Base-by-base conservation (phyloP, 768 basidiomycete genomes). In the Termitomyces heimii region DNA sequence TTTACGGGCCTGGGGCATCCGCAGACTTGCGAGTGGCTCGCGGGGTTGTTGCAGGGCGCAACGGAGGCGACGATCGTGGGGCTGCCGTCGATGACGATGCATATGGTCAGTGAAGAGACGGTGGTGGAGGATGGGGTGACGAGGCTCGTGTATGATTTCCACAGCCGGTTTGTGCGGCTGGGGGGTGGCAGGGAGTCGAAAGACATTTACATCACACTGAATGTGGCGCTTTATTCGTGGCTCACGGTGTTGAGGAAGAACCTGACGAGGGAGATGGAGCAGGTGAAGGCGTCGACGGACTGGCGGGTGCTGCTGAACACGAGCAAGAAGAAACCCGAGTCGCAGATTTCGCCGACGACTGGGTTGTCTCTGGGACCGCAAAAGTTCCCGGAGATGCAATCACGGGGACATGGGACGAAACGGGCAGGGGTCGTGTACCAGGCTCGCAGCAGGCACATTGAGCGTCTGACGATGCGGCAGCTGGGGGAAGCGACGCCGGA, bases 401-500 rank as follows among this genome's bases (percentile, higher is more conserved):
- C 50, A 29, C 54, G 57, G 10, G 22, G 16, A 26, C 43, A 53
- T 14, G 57, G 59, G 20, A 49, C 63, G 34, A 70, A 67, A 52
- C 67, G 57, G 52, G 58, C 62, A 18, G 70, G 68, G 0, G 66
- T 86, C 46, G 67, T 76, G 18, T 92, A 89, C 67, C 71, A 71
- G 53, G 81, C 82, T 2, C 77, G 77, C n/a, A 72, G 73, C 24
- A 78, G 89, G 45, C 78, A 80, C 54, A 91, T 92, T 56, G 88
- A 92, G 62, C 82, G 88, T n/a, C 71, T 92, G 54, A 89, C 85
- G 22, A 86, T 92, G 83, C 82, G 88, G 28, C 92, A 93, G 67
- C 74, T 94, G 13, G 92, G 92, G 32, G 89, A 93, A 67, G 90
- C 89, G n/a, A 91, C 89, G 0, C 89, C 91, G 1, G 89, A 92